Percentiles rank a stretch among this genome's conserved stretches.
Conservation (phyloP, 176 grass and related monocot genomes). For the Urochloa ruziziensis region DNA sequence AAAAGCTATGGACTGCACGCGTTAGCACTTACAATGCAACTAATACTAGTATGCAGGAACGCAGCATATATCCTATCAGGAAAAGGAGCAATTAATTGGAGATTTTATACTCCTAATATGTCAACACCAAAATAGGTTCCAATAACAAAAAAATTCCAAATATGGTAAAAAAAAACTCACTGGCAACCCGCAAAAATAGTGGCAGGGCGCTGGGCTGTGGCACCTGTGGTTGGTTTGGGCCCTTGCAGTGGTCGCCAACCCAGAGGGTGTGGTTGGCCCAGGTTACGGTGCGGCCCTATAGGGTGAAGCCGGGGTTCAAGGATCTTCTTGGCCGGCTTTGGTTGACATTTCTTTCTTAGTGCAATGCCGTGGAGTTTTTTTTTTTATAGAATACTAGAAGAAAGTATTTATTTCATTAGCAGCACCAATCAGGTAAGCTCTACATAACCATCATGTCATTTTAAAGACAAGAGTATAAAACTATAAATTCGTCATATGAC, state of each 20-base stretch:
- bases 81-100: not conserved
- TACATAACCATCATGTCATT: not conserved
- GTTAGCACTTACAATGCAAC: not conserved
- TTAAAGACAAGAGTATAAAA: not conserved
- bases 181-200: too few species aligned
- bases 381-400: not conserved
- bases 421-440: not conserved
- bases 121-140: not conserved
- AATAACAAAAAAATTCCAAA: not conserved
- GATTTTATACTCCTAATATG: not conserved
- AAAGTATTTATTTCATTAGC: not conserved
- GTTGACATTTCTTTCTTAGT: too few species aligned
- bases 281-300: too few species aligned
- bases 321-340: too few species aligned
- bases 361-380: too few species aligned
- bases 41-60: not conserved
- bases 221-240: too few species aligned
- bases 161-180: too few species aligned
- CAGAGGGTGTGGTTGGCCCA: too few species aligned
- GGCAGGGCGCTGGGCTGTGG: too few species aligned
- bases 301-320: too few species aligned
- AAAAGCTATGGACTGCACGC: not conserved
- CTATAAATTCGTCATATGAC: not conserved
- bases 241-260: too few species aligned
- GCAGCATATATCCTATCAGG: not conserved